Base-by-base conservation (phyloP, 805 yeast species). In the Ogataea salicorniae region DNA sequence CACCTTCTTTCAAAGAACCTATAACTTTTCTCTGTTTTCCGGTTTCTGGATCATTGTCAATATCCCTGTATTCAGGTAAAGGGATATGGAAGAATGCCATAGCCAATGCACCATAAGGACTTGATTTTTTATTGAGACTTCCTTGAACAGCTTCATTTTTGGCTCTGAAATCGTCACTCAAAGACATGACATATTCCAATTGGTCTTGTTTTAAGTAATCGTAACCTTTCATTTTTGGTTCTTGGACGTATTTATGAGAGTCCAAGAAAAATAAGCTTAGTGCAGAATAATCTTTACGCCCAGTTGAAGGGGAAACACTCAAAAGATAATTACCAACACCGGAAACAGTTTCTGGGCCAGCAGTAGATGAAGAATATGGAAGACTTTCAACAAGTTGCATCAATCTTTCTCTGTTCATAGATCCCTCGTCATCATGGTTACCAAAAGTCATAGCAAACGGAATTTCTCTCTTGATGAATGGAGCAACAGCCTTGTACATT, bases 81-180 rank as follows among this genome's bases (percentile, higher is more conserved):
- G 99, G 99, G 31, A 94, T 91, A 62, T 94, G 99, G 74, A 91
- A 87, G 58, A 94, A 92, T 0, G 95, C 96, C 89, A 94, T 81
- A 13, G 89, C 75, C 51, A 87, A 59, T 36, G 79, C 83, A 5
- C 65, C 66, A 16, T 70, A 68, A 1, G 73, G 51, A 2, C 29
- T 37, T 5, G 17, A 22, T 16, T 43, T 43, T 17, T 31, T 43
- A 20, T 20, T 37, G 18, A 31, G 13, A 9, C 35, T 31, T 14
- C 31, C 31, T 34, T 26, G 17, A 4, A 20, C 38, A 6, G 29
- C 34, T 16, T 43, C 37, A 9, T 48, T 31, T 45, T 48, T n/a
- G 35, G 49, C 49, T 23, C 41, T 47, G 26, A 49, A 5, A 22
- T 44, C 46, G 34, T 46, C 43, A 34, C 45, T 37, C 15, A 43